A percentile compares a stretch with the other conserved stretches of the same genome.
phyloP scores from a whole-genome alignment of 176 grass and related monocot species.

The Luzula sylvatica region DNA sequence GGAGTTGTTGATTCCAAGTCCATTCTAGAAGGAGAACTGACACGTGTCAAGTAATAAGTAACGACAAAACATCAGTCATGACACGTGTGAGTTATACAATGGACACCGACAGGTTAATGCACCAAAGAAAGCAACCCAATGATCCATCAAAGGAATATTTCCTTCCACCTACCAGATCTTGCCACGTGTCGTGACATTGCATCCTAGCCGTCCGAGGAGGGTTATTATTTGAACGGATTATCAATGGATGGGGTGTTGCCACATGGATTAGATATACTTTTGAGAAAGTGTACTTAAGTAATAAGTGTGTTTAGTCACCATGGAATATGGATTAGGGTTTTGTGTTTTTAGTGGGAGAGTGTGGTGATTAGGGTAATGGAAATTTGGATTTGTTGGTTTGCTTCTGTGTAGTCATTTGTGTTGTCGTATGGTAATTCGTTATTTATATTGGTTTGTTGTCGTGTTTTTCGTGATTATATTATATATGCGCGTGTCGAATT shows the following conservation, averaged over 20 bases:
- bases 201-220: neutral
- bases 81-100: conserved; percentile 18
- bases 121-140: conserved; percentile 17
- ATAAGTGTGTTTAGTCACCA: neutral
- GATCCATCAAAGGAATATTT: conserved; percentile 10
- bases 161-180: neutral
- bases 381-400: neutral
- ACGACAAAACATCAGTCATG: conserved; percentile 12
- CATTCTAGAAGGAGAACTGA: too few species aligned
- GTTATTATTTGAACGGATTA: neutral
- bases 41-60: neutral
- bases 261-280: conserved; percentile 9
- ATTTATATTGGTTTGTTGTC: too few species aligned
- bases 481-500: too few species aligned
- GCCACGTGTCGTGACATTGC: neutral
- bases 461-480: too few species aligned
- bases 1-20: too few species aligned
- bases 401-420: neutral
- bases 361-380: conserved; percentile 6
- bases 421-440: neutral
- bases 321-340: conserved; percentile 8
- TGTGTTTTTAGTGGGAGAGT: neutral
- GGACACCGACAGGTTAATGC: conserved; percentile 22
- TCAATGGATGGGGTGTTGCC: conserved; percentile 14
- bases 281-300: neutral